These are phyloP conservation scores for Lachancea thermotolerans DNA, from an alignment of 805 yeast species.

Conservation along the genomic window DNA sequence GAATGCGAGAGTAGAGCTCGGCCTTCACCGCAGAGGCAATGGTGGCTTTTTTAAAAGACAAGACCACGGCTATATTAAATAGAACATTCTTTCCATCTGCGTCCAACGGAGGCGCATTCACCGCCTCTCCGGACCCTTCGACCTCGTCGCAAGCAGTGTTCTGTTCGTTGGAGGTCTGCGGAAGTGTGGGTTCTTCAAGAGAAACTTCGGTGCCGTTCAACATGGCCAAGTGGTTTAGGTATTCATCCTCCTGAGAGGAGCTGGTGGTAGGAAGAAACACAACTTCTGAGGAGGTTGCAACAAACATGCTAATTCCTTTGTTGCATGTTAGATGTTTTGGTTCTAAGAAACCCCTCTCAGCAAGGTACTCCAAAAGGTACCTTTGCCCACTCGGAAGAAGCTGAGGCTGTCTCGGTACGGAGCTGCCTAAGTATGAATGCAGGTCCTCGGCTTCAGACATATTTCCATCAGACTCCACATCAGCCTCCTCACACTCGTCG, in stretches of 20 bases:
- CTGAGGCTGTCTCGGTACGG: neutral
- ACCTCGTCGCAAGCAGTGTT: neutral
- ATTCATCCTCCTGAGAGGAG: conserved; percentile 26
- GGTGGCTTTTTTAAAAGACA: conserved; percentile 39
- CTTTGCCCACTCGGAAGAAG: neutral
- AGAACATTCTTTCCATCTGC: conserved; percentile 31
- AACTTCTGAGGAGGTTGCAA: conserved; percentile 31
- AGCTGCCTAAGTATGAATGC: conserved; percentile 1
- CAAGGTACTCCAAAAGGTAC: conserved; percentile 16
- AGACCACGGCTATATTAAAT: conserved; percentile 46
- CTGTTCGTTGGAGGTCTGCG: neutral
- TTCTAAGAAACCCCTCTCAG: conserved; percentile 24
- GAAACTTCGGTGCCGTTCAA: conserved; percentile 1
- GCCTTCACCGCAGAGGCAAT: conserved; percentile 34
- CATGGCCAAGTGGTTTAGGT: conserved; percentile 14
- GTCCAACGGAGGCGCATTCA: neutral
- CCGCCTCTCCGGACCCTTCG: neutral
- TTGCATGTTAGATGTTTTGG: conserved; percentile 16
- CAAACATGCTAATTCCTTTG: conserved; percentile 20
- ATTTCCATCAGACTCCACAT: conserved; percentile 7
- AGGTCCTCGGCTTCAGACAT: conserved; percentile 6
- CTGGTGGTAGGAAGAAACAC: conserved; percentile 30
- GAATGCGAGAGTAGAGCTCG: conserved; percentile 38
- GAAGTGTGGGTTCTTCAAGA: neutral
- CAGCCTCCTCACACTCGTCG: conserved; percentile 7